Base-by-base conservation (phyloP, 331 rosid genomes). In the Prunus yedoensis region DNA sequence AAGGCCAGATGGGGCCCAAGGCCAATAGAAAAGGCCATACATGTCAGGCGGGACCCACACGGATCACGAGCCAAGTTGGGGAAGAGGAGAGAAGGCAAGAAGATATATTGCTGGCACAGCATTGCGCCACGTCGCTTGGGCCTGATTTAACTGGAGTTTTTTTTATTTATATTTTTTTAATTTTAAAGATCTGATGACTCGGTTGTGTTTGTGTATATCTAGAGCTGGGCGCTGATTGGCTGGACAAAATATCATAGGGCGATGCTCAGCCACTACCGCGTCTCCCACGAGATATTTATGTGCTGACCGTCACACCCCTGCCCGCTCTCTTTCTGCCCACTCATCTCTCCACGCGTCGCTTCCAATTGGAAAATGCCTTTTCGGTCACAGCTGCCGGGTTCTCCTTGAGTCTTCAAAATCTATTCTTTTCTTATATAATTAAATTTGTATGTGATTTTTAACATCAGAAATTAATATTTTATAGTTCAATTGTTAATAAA, bases 211-310 rank as follows among this genome's bases (percentile, higher is more conserved):
- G 2, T 57, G 62, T 74, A 84, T 59, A 89, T 90, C 95, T 74
- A 49, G 81, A 83, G 79, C 85, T 52, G 52, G 21, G 3, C 20
- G 38, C 45, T 83, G 35, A 90, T 88, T 86, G 88, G 95, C 4
- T 61, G 76, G 52, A 2, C 0, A 25, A 79, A 85, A 87, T 83
- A 89, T 89, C 87, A 77, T 23, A 25, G 65, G 16, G 10, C 57
- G 0, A 38, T 38, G 43, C 43, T 38, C 43, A 38, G 43, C 43
- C 43, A 38, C 43, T 38, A 38, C 43, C 43, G 9, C 43, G 8
- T 38, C 43, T 38, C 3, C 54, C 84, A 30, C 4, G 2, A 74
- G 86, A 78, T 78, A 74, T 83, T 65, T 74, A 3, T 65, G 43
- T 38, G 43, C 43, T 38, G 9, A 6, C 43, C 43, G 43, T 7